Evolutionary conservation across 306 rosid species (phyloP).

Genomic region (Quillaja saponaria): DNA sequence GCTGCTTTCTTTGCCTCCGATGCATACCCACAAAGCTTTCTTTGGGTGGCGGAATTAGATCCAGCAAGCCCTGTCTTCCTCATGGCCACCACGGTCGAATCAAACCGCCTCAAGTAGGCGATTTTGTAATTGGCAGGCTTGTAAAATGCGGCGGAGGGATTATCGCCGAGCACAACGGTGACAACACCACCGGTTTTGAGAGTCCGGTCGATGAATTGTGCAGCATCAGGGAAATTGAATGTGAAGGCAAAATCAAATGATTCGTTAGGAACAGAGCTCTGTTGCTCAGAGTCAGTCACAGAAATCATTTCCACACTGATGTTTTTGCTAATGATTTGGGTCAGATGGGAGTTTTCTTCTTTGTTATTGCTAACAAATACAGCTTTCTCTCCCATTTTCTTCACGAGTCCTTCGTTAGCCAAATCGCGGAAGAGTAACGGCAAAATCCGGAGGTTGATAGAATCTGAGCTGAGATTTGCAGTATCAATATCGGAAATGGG

Average conservation of each 20-base stretch:
- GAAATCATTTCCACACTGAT: slow-evolving; percentile 28
- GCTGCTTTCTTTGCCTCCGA: slow-evolving; percentile 62
- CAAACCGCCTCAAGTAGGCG: slow-evolving; percentile 42
- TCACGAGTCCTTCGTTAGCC: slow-evolving; percentile 51
- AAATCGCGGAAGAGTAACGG: slow-evolving; percentile 45
- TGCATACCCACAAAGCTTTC: slow-evolving; percentile 36
- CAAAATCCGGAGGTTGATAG: slow-evolving; percentile 18
- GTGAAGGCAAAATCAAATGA: slow-evolving; percentile 46
- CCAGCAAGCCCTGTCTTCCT: slow-evolving; percentile 31
- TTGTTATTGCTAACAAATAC: slow-evolving; percentile 20
- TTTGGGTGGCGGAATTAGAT: slow-evolving; percentile 11
- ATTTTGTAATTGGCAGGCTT: slow-evolving; percentile 42
- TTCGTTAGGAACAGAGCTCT: slow-evolving; percentile 17
- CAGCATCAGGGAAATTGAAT: slow-evolving; percentile 27
- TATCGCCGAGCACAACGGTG: slow-evolving; percentile 16
- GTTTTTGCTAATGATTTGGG: slow-evolving; percentile 21
- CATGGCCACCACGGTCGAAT: slow-evolving; percentile 45
- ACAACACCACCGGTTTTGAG: slow-evolving; percentile 46
- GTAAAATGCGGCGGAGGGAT: neutral
- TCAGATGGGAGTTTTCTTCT: neutral
- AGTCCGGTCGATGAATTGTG: slow-evolving; percentile 44
- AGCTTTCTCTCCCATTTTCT: slow-evolving; percentile 23
- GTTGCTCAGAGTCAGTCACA: slow-evolving; percentile 33
- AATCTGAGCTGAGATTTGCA: neutral
- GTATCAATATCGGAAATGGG: neutral